These are phyloP conservation scores for Diaporthe citriasiana DNA, from an alignment of 2,329 filamentous ascomycete genomes.

Conservation along the genomic window DNA sequence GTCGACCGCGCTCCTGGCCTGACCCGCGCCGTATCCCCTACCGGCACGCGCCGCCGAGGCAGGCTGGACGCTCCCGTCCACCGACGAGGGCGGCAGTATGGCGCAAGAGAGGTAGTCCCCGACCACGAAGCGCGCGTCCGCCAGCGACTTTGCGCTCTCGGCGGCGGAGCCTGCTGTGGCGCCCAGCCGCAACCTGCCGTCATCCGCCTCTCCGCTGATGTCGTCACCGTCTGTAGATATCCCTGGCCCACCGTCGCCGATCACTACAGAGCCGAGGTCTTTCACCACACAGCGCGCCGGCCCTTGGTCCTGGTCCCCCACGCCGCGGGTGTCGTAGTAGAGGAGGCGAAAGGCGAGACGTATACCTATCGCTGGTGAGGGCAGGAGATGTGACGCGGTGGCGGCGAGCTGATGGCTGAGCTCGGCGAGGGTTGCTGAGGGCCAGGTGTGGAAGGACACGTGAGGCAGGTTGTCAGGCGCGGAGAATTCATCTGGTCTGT, in stretches of 20 bases:
- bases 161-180: conserved; percentile 60
- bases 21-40: conserved; percentile 56
- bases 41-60: conserved; percentile 64
- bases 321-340: conserved; percentile 77
- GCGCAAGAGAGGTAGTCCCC: conserved; percentile 91
- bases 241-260: conserved; percentile 71
- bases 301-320: conserved; percentile 47
- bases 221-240: conserved; percentile 57
- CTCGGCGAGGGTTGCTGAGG: conserved; percentile 83
- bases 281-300: conserved; percentile 77
- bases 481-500: conserved; percentile 80
- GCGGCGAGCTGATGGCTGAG: conserved; percentile 82
- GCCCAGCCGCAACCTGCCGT: conserved; percentile 48
- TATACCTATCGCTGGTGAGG: conserved; percentile 82
- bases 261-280: conserved; percentile 85
- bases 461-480: conserved; percentile 70
- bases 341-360: conserved; percentile 90
- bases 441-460: conserved; percentile 89
- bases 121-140: conserved; percentile 84
- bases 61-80: conserved; percentile 78
- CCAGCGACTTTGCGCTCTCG: conserved; percentile 80
- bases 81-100: conserved; percentile 79
- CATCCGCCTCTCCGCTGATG: conserved; percentile 54
- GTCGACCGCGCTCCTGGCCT: conserved; percentile 48
- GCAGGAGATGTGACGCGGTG: conserved; percentile 75